These are phyloP conservation scores for Monilinia aucupariae DNA, from an alignment of 2,329 filamentous ascomycete genomes.

Conservation along the genomic window DNA sequence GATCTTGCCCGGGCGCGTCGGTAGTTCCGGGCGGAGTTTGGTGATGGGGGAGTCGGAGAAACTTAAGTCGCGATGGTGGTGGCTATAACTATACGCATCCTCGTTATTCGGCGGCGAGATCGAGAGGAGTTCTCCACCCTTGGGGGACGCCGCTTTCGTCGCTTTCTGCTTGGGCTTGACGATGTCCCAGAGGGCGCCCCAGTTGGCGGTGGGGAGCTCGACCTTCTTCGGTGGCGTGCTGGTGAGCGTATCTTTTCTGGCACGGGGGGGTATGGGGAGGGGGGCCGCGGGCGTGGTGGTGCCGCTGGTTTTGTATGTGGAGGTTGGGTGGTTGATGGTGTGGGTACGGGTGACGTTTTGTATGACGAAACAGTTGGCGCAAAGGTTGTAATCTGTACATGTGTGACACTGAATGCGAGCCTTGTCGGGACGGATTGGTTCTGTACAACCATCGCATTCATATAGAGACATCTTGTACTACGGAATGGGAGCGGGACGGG, in stretches of 20 bases:
- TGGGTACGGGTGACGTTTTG: conserved; percentile 23
- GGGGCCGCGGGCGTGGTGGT: conserved; percentile 20
- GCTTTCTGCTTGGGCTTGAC: conserved; percentile 27
- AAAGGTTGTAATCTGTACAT: conserved; percentile 24
- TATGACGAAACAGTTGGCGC: conserved; percentile 29
- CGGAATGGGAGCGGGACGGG: neutral
- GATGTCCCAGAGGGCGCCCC: conserved; percentile 28
- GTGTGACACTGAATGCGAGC: conserved; percentile 12
- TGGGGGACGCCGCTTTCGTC: neutral
- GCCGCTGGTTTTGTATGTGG: conserved; percentile 21
- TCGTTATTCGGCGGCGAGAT: neutral
- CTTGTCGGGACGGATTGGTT: conserved; percentile 8
- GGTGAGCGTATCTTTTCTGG: conserved; percentile 10
- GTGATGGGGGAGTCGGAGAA: neutral
- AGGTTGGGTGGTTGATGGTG: conserved; percentile 16
- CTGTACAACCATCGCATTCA: conserved; percentile 8
- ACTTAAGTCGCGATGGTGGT: neutral
- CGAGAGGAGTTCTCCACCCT: neutral
- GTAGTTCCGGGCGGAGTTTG: neutral
- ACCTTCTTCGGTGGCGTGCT: neutral
- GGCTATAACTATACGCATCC: neutral
- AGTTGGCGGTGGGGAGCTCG: conserved; percentile 29
- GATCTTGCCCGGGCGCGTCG: neutral
- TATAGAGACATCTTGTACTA: conserved; percentile 13
- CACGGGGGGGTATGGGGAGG: conserved; percentile 17